A percentile compares a stretch with the other conserved stretches of the same genome.
Conservation (phyloP, 2,329 filamentous ascomycete species). For the Penicillium sumatraense region DNA sequence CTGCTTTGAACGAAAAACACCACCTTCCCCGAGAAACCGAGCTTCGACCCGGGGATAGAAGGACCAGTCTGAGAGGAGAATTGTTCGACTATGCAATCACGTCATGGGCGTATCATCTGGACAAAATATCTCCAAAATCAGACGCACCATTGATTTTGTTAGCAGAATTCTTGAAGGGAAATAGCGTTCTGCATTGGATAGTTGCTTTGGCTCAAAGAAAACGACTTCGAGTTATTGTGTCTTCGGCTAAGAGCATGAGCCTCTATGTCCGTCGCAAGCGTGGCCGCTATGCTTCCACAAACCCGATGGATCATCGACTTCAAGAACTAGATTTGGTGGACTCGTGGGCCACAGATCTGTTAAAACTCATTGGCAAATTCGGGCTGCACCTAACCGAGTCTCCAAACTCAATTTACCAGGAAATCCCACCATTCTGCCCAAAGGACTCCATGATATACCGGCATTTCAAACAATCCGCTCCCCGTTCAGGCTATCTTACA, state of each 20-base stretch:
- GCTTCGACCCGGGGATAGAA: not conserved
- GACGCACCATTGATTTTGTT: not conserved
- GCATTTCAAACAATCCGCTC: not conserved
- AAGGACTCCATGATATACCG: not conserved
- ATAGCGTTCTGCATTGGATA: not conserved
- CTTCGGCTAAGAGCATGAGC: not conserved
- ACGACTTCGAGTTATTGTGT: not conserved
- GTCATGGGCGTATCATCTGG: slow-evolving; percentile 2
- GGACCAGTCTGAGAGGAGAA: not conserved
- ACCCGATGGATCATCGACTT: slow-evolving; percentile 1
- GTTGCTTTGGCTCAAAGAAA: not conserved
- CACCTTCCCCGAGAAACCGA: not conserved
- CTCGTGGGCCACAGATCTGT: slow-evolving; percentile 1
- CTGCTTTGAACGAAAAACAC: not conserved
- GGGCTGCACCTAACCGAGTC: not conserved
- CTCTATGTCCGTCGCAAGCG: not conserved
- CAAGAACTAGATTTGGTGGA: slow-evolving; percentile 3
- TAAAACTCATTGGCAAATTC: not conserved
- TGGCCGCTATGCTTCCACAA: not conserved
- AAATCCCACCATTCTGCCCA: not conserved
- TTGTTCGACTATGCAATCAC: slow-evolving; percentile 7
- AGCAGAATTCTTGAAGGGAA: not conserved
- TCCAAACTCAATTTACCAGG: not conserved
- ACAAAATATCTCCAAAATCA: slow-evolving; percentile 1
- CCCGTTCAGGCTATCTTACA: not conserved